A percentile compares a stretch with the other conserved stretches of the same genome.
Conservation (phyloP, 75 land plant species). For the Larix kaempferi region DNA sequence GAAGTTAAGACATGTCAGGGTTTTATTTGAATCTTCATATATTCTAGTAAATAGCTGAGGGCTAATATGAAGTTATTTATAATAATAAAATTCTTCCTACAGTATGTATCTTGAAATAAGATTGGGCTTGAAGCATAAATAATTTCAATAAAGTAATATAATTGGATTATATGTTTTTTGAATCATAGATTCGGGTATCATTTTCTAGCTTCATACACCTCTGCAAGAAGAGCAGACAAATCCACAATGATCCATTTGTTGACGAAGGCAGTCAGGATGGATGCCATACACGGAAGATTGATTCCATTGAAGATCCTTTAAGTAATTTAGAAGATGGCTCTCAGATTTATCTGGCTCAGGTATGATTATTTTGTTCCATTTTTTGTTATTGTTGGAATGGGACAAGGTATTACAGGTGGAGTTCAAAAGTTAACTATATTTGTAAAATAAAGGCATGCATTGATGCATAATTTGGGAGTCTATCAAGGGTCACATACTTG, state of each 20-base stretch:
- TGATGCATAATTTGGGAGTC: no score
- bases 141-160: neutral
- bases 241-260: neutral
- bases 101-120: neutral
- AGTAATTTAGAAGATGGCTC: constrained; percentile 5
- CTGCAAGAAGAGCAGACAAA: constrained; percentile 9
- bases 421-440: no score
- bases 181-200: constrained; percentile 1
- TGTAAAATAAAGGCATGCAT: no score
- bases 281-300: neutral
- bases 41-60: neutral
- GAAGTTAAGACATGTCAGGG: neutral
- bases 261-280: neutral
- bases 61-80: neutral
- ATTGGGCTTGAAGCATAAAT: neutral
- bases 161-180: neutral
- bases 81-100: neutral
- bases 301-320: constrained; percentile 8
- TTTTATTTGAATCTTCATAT: neutral
- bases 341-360: constrained; percentile 14
- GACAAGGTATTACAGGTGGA: no score
- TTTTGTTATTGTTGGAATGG: neutral
- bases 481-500: no score
- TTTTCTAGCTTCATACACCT: constrained; percentile 8
- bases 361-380: neutral